Evolutionary conservation across 148 eudicot genomes (phyloP), one percentile per base, ranked within the genome.

Genomic region (Camellia granthamiana): DNA sequence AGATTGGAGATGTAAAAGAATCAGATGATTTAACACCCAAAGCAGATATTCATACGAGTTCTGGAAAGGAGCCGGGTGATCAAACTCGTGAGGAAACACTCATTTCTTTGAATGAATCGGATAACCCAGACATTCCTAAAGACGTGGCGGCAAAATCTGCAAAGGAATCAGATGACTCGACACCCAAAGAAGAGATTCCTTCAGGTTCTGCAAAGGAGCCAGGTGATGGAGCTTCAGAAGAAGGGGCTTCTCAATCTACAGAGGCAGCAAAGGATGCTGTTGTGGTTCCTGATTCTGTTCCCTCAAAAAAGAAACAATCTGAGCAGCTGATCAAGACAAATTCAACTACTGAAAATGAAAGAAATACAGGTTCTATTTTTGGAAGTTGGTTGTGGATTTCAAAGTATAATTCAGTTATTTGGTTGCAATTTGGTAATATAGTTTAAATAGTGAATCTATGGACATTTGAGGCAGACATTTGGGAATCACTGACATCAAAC

Each of bases 201-300:
- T 58, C 90, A 49, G 78, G 63, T 66, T 63, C 82, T 81, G 78
- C 63, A 19, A 84, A 88, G 78, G 89, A 85, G 77, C 58, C 87
- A 51, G 46, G 72, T 52, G 85, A 77, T 51, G 83, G 82, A 56
- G 80, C 78, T 69, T 76, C 82, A 43, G 82, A 42, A 10, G 78
- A 70, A 49, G 81, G 54, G 64, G 75, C 73, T 56, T 72, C 84
- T 80, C 75, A 84, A 65, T 75, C 69, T 69, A 62, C 75, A 55
- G 88, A 87, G 56, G 82, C 83, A 75, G 76, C 78, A 15, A 88
- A 89, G 69, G 87, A 85, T 83, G 88, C 75, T 74, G 88, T 79
- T 75, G 80, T 81, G 78, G 78, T 79, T 80, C 78, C 91, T 62
- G 55, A 55, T 85, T 81, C 87, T 79, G 63, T 75, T 74, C 76